Conservation (phyloP, 2,329 filamentous ascomycete genomes). For the Sporothrix inflata region DNA sequence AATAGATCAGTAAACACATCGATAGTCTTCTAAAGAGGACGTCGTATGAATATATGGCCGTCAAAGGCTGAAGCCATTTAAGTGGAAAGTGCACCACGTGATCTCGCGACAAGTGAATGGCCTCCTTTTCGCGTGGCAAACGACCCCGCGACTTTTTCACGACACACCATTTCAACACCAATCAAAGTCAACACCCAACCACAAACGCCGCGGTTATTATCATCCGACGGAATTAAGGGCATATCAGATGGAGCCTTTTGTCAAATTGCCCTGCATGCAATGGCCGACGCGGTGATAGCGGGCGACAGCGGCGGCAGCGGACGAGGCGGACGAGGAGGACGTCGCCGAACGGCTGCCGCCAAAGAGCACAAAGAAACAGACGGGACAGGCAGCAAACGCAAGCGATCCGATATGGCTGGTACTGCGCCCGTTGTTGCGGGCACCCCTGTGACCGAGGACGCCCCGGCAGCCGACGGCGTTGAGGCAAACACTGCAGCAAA, state of each 20-base stretch:
- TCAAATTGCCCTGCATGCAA: not conserved
- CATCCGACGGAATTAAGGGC: not conserved
- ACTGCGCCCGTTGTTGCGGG: not conserved
- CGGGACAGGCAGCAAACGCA: slow-evolving; percentile 14
- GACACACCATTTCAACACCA: not conserved
- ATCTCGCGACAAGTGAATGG: slow-evolving; percentile 5
- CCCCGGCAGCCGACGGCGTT: not conserved
- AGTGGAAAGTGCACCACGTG: slow-evolving; percentile 20
- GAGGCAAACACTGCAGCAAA: not conserved
- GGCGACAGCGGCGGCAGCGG: not conserved
- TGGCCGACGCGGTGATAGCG: slow-evolving; percentile 23
- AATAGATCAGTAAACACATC: not conserved
- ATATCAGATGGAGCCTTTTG: not conserved
- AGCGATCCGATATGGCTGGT: not conserved
- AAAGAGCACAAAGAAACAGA: not conserved
- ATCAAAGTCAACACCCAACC: not conserved
- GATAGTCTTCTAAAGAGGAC: not conserved
- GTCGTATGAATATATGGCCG: not conserved
- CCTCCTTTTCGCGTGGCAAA: slow-evolving; percentile 19
- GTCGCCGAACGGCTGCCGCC: not conserved
- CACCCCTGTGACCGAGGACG: not conserved
- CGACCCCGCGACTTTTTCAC: slow-evolving; percentile 8
- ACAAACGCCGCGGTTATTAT: not conserved
- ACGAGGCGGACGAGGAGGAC: not conserved
- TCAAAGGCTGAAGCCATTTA: not conserved